phyloP scores from a whole-genome alignment of 305 asterid species.

The Stenogyne calaminthoides region DNA sequence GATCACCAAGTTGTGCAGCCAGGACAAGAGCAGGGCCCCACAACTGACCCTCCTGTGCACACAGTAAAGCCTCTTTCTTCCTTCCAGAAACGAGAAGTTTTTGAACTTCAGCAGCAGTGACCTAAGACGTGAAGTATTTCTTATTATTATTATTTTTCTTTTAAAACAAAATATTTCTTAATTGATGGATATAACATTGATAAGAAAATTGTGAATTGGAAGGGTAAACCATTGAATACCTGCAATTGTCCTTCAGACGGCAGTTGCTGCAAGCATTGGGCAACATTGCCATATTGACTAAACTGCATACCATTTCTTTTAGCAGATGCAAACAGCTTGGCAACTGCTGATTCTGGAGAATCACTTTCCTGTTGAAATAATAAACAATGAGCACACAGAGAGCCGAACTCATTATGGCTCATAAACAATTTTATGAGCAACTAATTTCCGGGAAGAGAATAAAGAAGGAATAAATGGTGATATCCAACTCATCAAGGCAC shows the following conservation, averaged over 20 bases:
- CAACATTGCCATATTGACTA: slow-evolving; percentile 59
- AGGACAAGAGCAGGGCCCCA: slow-evolving; percentile 99
- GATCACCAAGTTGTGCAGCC: slow-evolving; percentile 97
- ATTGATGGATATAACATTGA: slow-evolving; percentile 15
- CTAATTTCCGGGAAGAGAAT: background rate
- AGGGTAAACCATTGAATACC: slow-evolving; percentile 40
- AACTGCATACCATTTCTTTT: slow-evolving; percentile 54
- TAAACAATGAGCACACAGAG: slow-evolving; percentile 21
- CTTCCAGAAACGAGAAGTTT: slow-evolving; percentile 92
- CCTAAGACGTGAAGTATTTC: slow-evolving; percentile 46
- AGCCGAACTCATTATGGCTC: slow-evolving; percentile 19
- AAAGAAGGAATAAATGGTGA: background rate
- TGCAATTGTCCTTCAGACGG: slow-evolving; percentile 87
- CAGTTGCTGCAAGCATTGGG: slow-evolving; percentile 78
- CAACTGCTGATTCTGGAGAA: slow-evolving; percentile 83
- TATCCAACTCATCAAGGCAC: slow-evolving; percentile 15
- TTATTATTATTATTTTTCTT: background rate
- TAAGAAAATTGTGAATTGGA: slow-evolving; percentile 5
- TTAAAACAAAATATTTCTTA: slow-evolving; percentile 2
- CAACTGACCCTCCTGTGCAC: slow-evolving; percentile 95
- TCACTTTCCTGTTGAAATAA: slow-evolving; percentile 58
- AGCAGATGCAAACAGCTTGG: slow-evolving; percentile 78
- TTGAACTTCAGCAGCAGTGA: slow-evolving; percentile 84
- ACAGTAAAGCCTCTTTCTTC: slow-evolving; percentile 85
- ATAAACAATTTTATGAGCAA: slow-evolving; percentile 11